Evolutionary conservation across 768 basidiomycete genomes (phyloP).

Genomic region (Aureoboletus auriporus): DNA sequence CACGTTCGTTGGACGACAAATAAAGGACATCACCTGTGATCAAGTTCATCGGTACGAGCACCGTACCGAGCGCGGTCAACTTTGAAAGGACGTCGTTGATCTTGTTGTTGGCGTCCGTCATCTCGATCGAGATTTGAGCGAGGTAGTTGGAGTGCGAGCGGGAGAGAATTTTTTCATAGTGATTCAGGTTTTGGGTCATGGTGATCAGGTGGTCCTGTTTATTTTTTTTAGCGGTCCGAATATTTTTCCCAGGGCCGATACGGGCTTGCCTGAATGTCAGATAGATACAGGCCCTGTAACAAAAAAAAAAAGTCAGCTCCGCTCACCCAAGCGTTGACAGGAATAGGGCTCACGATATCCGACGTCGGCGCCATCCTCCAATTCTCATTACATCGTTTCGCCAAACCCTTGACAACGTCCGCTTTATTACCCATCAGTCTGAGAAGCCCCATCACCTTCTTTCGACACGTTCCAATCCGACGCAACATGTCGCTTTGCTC

Average conservation of each 20-base stretch:
- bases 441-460: slow-evolving; percentile 98
- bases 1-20: not conserved
- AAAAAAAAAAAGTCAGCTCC: not conserved
- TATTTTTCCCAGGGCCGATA: not conserved
- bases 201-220: slow-evolving; percentile 91
- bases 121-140: slow-evolving; percentile 99
- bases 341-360: slow-evolving; percentile 68
- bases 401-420: slow-evolving; percentile 97
- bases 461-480: slow-evolving; percentile 94
- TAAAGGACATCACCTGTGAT: slow-evolving; percentile 66
- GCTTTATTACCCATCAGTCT: slow-evolving; percentile 99
- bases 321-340: not conserved
- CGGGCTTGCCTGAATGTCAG: slow-evolving; percentile 78
- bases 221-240: not conserved
- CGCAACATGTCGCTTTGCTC: slow-evolving; percentile 94
- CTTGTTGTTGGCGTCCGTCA: slow-evolving; percentile 99
- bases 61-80: slow-evolving; percentile 94
- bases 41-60: slow-evolving; percentile 96
- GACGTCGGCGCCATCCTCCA: slow-evolving; percentile 98
- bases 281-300: slow-evolving; percentile 82
- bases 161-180: slow-evolving; percentile 99
- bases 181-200: slow-evolving; percentile 99
- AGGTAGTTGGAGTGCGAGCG: slow-evolving; percentile 99
- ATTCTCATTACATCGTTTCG: slow-evolving; percentile 97
- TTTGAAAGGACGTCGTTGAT: slow-evolving; percentile 99